These are phyloP conservation scores for Physaria fendleri DNA, from an alignment of 345 rosid genomes.

Conservation along the genomic window DNA sequence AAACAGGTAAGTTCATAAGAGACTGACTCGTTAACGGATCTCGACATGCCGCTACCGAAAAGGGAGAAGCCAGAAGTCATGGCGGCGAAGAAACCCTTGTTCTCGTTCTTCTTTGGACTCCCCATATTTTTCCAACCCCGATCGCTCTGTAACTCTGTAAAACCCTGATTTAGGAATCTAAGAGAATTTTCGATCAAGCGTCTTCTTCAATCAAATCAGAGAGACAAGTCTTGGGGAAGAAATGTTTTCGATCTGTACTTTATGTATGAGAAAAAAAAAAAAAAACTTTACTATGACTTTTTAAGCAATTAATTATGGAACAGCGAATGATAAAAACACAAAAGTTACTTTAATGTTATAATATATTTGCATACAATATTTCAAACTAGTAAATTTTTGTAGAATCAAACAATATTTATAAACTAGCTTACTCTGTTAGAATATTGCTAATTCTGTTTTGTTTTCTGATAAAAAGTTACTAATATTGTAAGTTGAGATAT, in stretches of 20 bases:
- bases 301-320: too few relatives aligned
- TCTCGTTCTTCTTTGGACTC: constrained; percentile 48
- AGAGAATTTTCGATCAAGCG: constrained; percentile 11
- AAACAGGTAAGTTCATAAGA: neutral
- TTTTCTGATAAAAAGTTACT: too few relatives aligned
- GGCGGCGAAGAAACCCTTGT: constrained; percentile 59
- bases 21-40: constrained; percentile 60
- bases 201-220: neutral
- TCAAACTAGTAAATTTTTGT: too few relatives aligned
- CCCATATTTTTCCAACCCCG: constrained; percentile 24
- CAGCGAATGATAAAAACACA: too few relatives aligned
- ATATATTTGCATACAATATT: too few relatives aligned
- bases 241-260: constrained; percentile 17
- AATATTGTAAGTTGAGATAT: too few relatives aligned
- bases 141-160: constrained; percentile 1
- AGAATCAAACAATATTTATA: too few relatives aligned
- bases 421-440: too few relatives aligned
- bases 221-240: constrained; percentile 12
- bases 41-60: constrained; percentile 59
- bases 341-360: too few relatives aligned
- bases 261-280: neutral
- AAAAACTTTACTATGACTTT: too few relatives aligned
- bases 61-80: constrained; percentile 60
- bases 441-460: too few relatives aligned
- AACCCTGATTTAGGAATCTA: neutral